phyloP scores from a whole-genome alignment of 2,329 filamentous ascomycete genomes.

The Fusarium cicatricum region DNA sequence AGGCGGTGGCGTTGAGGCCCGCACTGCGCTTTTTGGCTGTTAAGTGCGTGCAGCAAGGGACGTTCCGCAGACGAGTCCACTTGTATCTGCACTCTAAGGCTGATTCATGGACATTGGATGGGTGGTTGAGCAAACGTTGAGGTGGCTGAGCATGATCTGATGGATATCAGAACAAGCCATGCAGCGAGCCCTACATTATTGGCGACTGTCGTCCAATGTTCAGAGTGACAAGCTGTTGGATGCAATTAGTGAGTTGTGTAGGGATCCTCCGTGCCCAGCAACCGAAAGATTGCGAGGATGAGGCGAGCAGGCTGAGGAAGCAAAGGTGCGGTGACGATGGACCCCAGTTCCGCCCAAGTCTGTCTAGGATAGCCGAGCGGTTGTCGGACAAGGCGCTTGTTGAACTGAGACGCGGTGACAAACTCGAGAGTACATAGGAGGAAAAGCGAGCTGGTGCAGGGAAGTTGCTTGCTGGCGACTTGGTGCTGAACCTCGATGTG shows the following conservation, averaged over 20 bases:
- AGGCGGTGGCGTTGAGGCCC: constrained; percentile 26
- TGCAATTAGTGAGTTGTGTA: no score
- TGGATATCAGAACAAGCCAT: not conserved
- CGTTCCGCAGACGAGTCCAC: constrained; percentile 32
- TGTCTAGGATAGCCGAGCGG: constrained; percentile 34
- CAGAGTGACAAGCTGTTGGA: no score
- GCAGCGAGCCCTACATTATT: not conserved
- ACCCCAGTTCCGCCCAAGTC: constrained; percentile 18
- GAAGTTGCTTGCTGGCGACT: constrained; percentile 22
- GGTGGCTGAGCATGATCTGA: constrained; percentile 4
- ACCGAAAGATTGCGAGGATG: not conserved
- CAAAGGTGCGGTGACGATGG: constrained; percentile 24
- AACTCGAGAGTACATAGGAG: constrained; percentile 11
- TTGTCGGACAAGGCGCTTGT: constrained; percentile 35
- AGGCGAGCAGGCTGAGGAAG: constrained; percentile 24
- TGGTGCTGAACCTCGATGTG: constrained; percentile 26
- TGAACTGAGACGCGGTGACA: constrained; percentile 22
- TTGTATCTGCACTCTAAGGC: constrained; percentile 25
- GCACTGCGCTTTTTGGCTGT: constrained; percentile 15
- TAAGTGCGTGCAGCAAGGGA: constrained; percentile 38
- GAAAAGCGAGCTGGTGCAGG: constrained; percentile 23
- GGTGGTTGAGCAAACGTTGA: not conserved
- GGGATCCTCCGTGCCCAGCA: not conserved
- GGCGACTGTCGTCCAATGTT: no score
- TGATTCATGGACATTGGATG: constrained; percentile 9